Percentiles rank a stretch among this genome's conserved stretches.
phyloP scores from a whole-genome alignment of 345 rosid genomes.

The Kernera saxatilis region DNA sequence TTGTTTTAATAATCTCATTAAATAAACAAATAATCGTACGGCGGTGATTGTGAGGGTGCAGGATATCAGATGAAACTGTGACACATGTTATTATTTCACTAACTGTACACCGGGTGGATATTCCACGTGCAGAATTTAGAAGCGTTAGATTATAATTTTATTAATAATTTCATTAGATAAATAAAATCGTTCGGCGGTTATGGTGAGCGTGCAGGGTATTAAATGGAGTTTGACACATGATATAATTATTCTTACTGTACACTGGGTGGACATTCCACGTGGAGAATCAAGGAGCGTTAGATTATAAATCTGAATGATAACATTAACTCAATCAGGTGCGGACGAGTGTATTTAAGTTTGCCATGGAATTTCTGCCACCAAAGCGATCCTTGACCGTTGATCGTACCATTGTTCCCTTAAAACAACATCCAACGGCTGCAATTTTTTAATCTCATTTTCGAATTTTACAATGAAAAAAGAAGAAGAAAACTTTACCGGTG shows the following conservation, averaged over 20 bases:
- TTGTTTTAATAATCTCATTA: too few species aligned
- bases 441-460: background rate
- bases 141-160: too few species aligned
- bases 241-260: slow-evolving; percentile 58
- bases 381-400: slow-evolving; percentile 83
- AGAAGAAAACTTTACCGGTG: slow-evolving; percentile 44
- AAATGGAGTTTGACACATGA: background rate
- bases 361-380: slow-evolving; percentile 94
- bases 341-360: slow-evolving; percentile 80
- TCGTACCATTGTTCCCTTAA: slow-evolving; percentile 74
- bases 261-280: slow-evolving; percentile 92
- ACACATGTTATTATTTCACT: too few species aligned
- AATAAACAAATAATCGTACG: too few species aligned
- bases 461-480: background rate
- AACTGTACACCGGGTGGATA: too few species aligned
- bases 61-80: too few species aligned
- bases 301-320: slow-evolving; percentile 79
- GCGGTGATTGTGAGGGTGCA: too few species aligned
- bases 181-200: background rate
- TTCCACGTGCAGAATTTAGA: too few species aligned
- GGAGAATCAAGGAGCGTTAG: slow-evolving; percentile 83
- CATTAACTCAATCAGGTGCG: slow-evolving; percentile 83
- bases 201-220: background rate
- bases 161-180: background rate
- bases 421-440: slow-evolving; percentile 16